Base-by-base conservation (phyloP, 176 grass and related monocot genomes). In the Oryza glaberrima region DNA sequence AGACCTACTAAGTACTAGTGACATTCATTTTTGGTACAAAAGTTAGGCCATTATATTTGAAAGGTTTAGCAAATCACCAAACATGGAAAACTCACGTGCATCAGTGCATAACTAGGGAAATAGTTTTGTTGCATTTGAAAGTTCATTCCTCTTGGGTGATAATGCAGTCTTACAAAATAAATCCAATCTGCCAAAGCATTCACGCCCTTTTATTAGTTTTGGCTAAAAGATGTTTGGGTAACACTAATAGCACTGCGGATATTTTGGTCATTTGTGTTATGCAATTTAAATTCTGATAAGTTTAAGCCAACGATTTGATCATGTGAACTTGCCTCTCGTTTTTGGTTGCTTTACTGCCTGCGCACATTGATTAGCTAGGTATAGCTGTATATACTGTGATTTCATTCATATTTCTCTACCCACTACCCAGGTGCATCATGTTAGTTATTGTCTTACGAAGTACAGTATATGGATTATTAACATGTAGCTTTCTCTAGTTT, bases 101-200 rank as follows among this genome's bases (percentile, higher is more conserved):
- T 36, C 13, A 72, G 38, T 73, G 19, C 41, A 73, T 23, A 28
- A 1, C 61, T 66, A 14, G 44, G 60, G 9, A 15, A 63, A 73
- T 34, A 49, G 1, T 63, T 63, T 67, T 67, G 32, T 14, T 85
- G 32, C 51, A 65, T 77, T 85, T 40, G 28, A 13, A 60, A 20
- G 10, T 19, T 64, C 4, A 22, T 52, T 45, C 48, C 72, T 8
- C 14, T 64, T 48, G 4, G 3, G 48, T 2, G 4, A 75, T 5
- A 60, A 76, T 34, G 13, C 78, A 5, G 43, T 58, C 60, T 30
- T 15, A 25, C 5, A 17, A 52, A 76, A 77, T 56, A 20, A 45
- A 51, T 89, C 20, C 79, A 72, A 5, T 34, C 35, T 20, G 73
- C 34, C 46, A 82, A 90, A 82, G 12, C 66, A 32, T 63, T 70